Base-by-base conservation (phyloP, 192 early-diverging fungal genomes). In the Umbelopsis isabellina region DNA sequence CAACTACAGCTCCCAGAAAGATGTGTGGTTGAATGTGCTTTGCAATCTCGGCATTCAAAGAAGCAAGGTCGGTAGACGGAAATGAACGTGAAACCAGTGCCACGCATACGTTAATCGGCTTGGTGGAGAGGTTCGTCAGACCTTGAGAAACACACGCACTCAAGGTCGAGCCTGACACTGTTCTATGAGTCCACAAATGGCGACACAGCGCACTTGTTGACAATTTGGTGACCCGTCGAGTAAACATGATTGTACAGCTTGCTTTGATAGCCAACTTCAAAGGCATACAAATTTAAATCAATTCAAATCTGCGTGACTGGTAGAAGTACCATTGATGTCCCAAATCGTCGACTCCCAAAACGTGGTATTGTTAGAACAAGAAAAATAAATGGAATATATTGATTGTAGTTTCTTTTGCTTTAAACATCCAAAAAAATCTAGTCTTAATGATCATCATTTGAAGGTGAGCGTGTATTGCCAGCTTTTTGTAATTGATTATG, bases 41-140 rank as follows among this genome's bases (percentile, higher is more conserved):
- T 9, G 69, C 6, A 4, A 80, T 13, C 9, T 70, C 30, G 10
- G 22, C 10, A 11, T 66, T 51, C 2, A 74, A 20, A 1, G 21
- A 11, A 5, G 67, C 25, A 27, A 73, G 66, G 23, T 80, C 67
- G 16, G 46, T 8, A 3, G 44, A 11, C 0, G 68, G 23, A 46
- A 80, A 80, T 44, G 79, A 72, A 18, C 71, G 70, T 5, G 79
- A 76, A 3, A 73, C 58, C 4, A 80, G 33, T 0, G 69, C 79
- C 0, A 78, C 65, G 21, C 69, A 71, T 44, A 71, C 53, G 30
- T 71, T 52, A 3, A 61, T 61, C 9, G 55, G 55, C 13, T 61
- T 61, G 23, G 11, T 61, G 13, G 55, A 25, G 12, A 61, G 25
- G 5, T 35, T 18, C 3, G 30, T 13, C 33, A 61, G 15, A 16